Evolutionary conservation across 2,329 filamentous ascomycete species (phyloP).

Genomic region (Canariomyces notabilis): DNA sequence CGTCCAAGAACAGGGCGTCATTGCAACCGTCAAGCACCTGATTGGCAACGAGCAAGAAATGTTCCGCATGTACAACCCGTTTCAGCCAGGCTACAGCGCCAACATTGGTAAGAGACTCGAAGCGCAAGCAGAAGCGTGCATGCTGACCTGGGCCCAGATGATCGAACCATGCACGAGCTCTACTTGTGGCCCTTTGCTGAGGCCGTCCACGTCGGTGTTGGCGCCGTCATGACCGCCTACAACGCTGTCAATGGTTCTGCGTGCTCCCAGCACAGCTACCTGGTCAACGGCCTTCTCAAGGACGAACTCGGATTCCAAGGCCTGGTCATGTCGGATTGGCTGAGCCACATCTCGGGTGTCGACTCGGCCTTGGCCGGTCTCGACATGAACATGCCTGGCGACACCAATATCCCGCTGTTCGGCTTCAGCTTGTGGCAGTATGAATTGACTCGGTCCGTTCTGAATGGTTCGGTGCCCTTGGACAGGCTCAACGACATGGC

Average conservation of each 20-base stretch:
- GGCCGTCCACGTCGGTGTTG: conserved; percentile 62
- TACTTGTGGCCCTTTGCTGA: conserved; percentile 78
- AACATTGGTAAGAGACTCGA: conserved; percentile 41
- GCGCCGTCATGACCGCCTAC: conserved; percentile 63
- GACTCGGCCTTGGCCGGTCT: conserved; percentile 68
- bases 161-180: conserved; percentile 69
- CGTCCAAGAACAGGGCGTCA: conserved; percentile 75
- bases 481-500: conserved; percentile 53
- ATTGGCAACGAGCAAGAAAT: conserved; percentile 70
- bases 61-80: conserved; percentile 50
- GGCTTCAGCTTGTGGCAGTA: conserved; percentile 51
- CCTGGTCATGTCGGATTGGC: conserved; percentile 77
- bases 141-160: conserved; percentile 41
- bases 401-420: conserved; percentile 50
- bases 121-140: conserved; percentile 48
- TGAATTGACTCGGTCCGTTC: conserved; percentile 48
- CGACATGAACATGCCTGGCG: conserved; percentile 58
- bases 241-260: conserved; percentile 73
- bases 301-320: conserved; percentile 76
- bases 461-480: conserved; percentile 54
- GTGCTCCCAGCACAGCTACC: conserved; percentile 71
- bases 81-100: conserved; percentile 51
- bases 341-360: conserved; percentile 71
- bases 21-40: conserved; percentile 78
- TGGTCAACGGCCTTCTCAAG: conserved; percentile 72